Conservation (phyloP, 164 flowering plant species). For the Berberis thunbergii region DNA sequence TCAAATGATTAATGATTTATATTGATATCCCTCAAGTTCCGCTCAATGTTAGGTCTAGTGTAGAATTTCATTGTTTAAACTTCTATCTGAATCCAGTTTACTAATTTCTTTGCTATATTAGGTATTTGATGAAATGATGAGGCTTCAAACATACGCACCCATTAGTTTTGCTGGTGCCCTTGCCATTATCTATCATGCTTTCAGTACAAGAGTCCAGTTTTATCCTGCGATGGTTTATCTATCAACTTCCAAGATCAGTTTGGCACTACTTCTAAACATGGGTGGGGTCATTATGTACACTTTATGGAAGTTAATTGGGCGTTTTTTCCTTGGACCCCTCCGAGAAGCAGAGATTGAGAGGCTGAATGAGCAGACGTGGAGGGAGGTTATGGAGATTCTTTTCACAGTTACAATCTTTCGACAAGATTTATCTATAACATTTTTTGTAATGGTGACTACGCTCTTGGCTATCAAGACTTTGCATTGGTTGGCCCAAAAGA, state of each 20-base stretch:
- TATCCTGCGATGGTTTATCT: conserved; percentile 90
- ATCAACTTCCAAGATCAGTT: conserved; percentile 87
- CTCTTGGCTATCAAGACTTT: conserved; percentile 76
- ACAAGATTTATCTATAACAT: conserved; percentile 84
- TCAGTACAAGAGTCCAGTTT: conserved; percentile 81
- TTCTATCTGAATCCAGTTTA: too few relatives aligned
- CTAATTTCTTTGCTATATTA: too few relatives aligned
- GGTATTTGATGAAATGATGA: conserved; percentile 39
- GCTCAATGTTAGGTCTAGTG: too few relatives aligned
- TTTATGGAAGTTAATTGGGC: conserved; percentile 74
- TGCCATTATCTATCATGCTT: conserved; percentile 80
- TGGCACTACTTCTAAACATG: conserved; percentile 88
- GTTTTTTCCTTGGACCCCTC: conserved; percentile 73
- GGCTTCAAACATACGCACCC: conserved; percentile 72
- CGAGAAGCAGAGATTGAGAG: conserved; percentile 99
- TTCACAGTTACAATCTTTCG: conserved; percentile 94
- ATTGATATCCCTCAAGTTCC: too few relatives aligned
- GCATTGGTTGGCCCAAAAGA: conserved; percentile 98
- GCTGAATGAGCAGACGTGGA: conserved; percentile 94
- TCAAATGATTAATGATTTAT: too few relatives aligned
- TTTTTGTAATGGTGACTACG: conserved; percentile 84
- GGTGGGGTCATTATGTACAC: conserved; percentile 86
- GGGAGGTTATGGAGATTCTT: conserved; percentile 96
- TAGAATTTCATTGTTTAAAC: too few relatives aligned
- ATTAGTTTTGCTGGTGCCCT: conserved; percentile 60